Percentiles rank a stretch among this genome's conserved stretches.
Conservation (phyloP, 148 eudicot genomes). For the Persicaria tinctoria region DNA sequence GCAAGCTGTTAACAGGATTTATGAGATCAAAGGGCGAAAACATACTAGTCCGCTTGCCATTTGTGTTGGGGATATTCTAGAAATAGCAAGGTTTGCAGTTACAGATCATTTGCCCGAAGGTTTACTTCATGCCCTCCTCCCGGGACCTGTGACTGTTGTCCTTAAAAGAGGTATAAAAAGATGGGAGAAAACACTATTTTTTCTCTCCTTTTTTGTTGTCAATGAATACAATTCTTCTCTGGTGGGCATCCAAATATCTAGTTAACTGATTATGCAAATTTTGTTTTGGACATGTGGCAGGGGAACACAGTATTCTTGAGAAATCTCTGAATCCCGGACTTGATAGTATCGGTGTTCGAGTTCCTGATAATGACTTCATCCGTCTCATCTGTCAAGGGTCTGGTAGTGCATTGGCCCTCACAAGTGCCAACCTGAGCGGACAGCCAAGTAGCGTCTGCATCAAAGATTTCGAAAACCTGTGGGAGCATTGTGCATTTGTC, state of each 20-base stretch:
- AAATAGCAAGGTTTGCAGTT: slow-evolving; percentile 60
- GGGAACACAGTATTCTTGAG: slow-evolving; percentile 74
- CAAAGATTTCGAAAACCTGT: slow-evolving; percentile 61
- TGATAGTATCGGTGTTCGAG: slow-evolving; percentile 75
- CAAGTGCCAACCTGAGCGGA: slow-evolving; percentile 93
- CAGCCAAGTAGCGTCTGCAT: slow-evolving; percentile 76
- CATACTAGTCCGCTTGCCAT: slow-evolving; percentile 87
- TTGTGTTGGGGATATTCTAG: slow-evolving; percentile 81
- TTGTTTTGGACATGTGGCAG: slow-evolving; percentile 26
- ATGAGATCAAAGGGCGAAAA: slow-evolving; percentile 87
- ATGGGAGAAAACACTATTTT: background rate
- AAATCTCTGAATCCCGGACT: slow-evolving; percentile 78
- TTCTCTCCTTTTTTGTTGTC: background rate
- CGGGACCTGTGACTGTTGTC: slow-evolving; percentile 92
- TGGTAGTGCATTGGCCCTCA: slow-evolving; percentile 81
- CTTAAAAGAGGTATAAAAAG: slow-evolving; percentile 54
- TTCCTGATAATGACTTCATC: slow-evolving; percentile 72
- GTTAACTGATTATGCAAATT: background rate
- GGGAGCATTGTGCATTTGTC: slow-evolving; percentile 77
- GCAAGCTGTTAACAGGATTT: slow-evolving; percentile 76
- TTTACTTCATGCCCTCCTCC: slow-evolving; percentile 73
- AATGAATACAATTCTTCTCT: background rate
- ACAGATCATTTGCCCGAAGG: slow-evolving; percentile 70
- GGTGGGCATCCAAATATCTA: background rate
- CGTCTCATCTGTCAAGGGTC: slow-evolving; percentile 62